Percentiles rank a stretch among this genome's conserved stretches.
Conservation (phyloP, 805 yeast genomes). For the Saccharomycopsis olivae region DNA sequence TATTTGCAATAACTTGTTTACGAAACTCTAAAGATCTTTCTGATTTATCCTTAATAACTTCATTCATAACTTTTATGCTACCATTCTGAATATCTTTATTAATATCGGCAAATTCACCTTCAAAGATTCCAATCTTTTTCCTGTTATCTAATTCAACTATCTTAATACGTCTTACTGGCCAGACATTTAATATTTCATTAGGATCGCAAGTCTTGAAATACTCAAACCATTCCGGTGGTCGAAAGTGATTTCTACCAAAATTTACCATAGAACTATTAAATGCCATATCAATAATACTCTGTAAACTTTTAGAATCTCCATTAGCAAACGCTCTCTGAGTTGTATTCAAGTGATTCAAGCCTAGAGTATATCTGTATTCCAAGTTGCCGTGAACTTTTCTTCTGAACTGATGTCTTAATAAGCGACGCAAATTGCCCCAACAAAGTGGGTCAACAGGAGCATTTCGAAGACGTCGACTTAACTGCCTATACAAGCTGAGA, state of each 20-base stretch:
- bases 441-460: no score
- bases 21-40: background rate
- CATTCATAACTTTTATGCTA: no score
- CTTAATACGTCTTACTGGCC: slow-evolving; percentile 7
- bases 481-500: no score
- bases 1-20: background rate
- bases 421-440: no score
- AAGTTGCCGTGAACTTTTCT: no score
- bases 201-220: background rate
- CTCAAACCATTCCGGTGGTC: slow-evolving; percentile 4
- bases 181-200: slow-evolving; percentile 1
- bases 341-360: background rate
- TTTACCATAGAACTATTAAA: background rate
- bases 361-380: slow-evolving; percentile 5
- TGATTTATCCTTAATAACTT: background rate
- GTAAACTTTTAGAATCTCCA: background rate
- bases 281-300: slow-evolving; percentile 2
- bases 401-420: no score
- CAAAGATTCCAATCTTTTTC: background rate
- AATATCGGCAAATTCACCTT: slow-evolving; percentile 5
- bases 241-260: background rate
- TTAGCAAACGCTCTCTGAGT: slow-evolving; percentile 3
- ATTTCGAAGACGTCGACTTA: no score
- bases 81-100: background rate
- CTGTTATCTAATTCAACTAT: background rate